Evolutionary conservation across 495 filamentous ascomycete genomes (phyloP).

Genomic region (Entonaema liquescens): DNA sequence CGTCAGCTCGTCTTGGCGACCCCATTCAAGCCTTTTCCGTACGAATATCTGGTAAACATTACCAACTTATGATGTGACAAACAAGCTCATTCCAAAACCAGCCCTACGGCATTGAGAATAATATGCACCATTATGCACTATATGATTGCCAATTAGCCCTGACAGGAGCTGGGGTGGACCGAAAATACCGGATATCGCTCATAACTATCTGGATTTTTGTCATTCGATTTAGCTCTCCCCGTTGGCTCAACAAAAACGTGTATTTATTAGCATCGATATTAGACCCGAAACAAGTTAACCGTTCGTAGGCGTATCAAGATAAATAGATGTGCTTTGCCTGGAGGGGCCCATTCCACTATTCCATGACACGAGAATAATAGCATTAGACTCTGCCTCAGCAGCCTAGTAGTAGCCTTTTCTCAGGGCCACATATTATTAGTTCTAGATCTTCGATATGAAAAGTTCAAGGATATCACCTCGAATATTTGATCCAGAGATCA

Average conservation of each 20-base stretch:
- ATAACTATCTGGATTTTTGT: too few relatives aligned
- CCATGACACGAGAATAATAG: neutral
- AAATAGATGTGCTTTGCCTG: neutral
- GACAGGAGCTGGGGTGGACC: neutral
- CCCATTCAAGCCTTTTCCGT: neutral
- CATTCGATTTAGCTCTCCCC: too few relatives aligned
- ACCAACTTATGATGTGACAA: neutral
- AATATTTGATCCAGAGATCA: neutral
- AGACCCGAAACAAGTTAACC: neutral
- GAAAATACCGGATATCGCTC: too few relatives aligned
- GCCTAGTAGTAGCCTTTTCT: neutral
- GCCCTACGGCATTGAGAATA: neutral
- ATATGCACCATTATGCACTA: neutral
- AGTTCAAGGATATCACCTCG: neutral
- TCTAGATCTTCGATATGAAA: neutral
- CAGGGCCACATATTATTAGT: neutral
- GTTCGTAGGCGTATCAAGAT: neutral
- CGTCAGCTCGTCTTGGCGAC: constrained; percentile 23
- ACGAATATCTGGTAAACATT: neutral
- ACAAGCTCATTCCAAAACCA: neutral
- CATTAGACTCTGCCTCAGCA: neutral
- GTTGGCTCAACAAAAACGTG: too few relatives aligned
- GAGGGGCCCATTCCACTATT: neutral
- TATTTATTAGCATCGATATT: neutral
- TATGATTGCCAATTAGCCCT: neutral